phyloP scores from a whole-genome alignment of 2,329 filamentous ascomycete genomes.

The Pseudogymnoascus sp. region DNA sequence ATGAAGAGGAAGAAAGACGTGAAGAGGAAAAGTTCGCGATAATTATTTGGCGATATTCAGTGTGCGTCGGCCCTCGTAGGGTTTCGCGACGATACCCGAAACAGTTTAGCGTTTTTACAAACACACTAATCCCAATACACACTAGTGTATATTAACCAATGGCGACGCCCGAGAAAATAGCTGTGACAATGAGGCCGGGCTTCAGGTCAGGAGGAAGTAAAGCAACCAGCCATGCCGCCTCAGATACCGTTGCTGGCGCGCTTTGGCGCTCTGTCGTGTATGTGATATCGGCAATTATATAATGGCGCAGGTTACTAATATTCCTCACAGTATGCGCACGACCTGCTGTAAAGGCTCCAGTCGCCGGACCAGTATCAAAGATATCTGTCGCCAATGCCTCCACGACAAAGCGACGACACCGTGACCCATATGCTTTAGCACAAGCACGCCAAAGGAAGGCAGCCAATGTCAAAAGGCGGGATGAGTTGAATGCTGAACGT shows the following conservation, averaged over 20 bases:
- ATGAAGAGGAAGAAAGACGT: constrained; percentile 23
- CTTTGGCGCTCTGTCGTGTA: constrained; percentile 53
- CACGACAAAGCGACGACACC: constrained; percentile 58
- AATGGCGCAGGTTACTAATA: constrained; percentile 4
- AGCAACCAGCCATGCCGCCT: constrained; percentile 48
- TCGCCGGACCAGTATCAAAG: constrained; percentile 47
- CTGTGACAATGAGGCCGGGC: not conserved
- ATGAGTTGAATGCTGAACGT: constrained; percentile 58
- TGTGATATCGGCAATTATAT: constrained; percentile 23
- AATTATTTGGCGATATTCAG: constrained; percentile 22
- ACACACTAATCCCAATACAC: not conserved
- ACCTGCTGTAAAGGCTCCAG: constrained; percentile 39
- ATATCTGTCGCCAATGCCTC: constrained; percentile 56
- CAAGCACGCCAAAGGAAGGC: constrained; percentile 78
- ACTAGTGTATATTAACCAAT: not conserved
- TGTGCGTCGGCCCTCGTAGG: constrained; percentile 5
- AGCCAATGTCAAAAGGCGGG: constrained; percentile 69
- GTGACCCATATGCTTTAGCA: constrained; percentile 74
- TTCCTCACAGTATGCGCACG: constrained; percentile 49
- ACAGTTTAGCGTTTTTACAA: not conserved
- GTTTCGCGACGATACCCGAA: constrained; percentile 1
- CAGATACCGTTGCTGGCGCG: constrained; percentile 55
- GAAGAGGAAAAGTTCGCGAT: constrained; percentile 22
- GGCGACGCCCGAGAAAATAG: constrained; percentile 8
- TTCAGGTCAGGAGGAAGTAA: constrained; percentile 8